Conservation (phyloP, 768 basidiomycete genomes). For the Kondoa subrosea region DNA sequence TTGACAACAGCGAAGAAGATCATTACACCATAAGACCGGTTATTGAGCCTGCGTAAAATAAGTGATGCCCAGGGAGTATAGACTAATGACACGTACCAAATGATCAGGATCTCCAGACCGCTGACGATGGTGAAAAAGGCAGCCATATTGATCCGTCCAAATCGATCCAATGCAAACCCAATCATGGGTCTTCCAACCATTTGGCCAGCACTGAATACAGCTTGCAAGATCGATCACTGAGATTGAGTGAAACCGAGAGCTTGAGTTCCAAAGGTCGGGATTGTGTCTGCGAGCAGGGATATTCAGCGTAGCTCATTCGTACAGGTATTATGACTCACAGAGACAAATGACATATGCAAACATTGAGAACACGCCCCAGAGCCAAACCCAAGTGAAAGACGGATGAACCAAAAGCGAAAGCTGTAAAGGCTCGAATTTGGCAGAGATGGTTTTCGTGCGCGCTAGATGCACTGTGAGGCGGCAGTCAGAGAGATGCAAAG, state of each 20-base stretch:
- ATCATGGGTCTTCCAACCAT: slow-evolving; percentile 31
- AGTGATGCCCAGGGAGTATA: not conserved
- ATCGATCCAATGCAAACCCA: slow-evolving; percentile 29
- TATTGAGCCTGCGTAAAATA: not conserved
- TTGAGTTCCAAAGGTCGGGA: slow-evolving; percentile 31
- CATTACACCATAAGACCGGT: not conserved
- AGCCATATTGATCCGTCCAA: slow-evolving; percentile 30
- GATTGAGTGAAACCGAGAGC: slow-evolving; percentile 30
- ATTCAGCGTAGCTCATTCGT: not conserved
- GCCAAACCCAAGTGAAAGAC: slow-evolving; percentile 30
- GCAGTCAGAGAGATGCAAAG: not conserved
- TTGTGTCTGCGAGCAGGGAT: not conserved
- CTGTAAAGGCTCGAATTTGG: slow-evolving; percentile 28
- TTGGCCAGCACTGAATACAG: slow-evolving; percentile 32
- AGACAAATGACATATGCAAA: slow-evolving; percentile 31
- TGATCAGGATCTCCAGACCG: not conserved
- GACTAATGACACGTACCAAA: not conserved
- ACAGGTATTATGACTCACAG: slow-evolving; percentile 17
- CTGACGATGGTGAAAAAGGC: not conserved
- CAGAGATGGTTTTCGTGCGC: slow-evolving; percentile 27
- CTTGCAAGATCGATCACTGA: slow-evolving; percentile 30
- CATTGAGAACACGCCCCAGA: slow-evolving; percentile 29
- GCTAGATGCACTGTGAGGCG: too few relatives aligned
- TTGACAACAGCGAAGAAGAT: not conserved
- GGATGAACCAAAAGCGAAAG: slow-evolving; percentile 27